Evolutionary conservation across 164 flowering plant genomes (phyloP), one percentile per base, ranked within the genome.

Genomic region (Cinnamomum micranthum): DNA sequence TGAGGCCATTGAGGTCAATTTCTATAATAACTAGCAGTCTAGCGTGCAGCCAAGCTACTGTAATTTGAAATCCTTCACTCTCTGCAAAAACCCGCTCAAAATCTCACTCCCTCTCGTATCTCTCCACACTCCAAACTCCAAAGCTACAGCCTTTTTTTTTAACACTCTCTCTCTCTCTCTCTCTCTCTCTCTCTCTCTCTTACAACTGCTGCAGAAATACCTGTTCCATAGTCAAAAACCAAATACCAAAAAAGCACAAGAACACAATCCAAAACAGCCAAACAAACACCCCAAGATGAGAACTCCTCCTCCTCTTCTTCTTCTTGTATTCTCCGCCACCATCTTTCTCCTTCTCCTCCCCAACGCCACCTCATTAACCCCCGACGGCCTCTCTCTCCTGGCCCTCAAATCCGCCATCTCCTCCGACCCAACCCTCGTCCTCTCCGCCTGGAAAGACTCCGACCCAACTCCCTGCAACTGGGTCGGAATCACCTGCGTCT

Each of bases 301-400:
- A 55, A 55, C 2, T 55, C 60, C 60, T 55, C 59, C 20, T 14
- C 60, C 0, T 52, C 19, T 52, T 52, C 41, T 58, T 65, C 78
- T 73, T 70, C 75, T 71, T 55, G 47, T 41, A 41, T 25, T 28
- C 52, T 52, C 73, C 31, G 35, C 23, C 11, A 20, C 24, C 65
- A 17, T 51, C 27, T 22, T 78, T 24, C 33, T 77, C 52, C 25
- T 82, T 73, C 31, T 23, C 65, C 25, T 75, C 65, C 23, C 75
- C 50, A 59, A 58, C 2, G 58, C 71, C 24, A 50, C 73, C 11
- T 81, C 92, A 10, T 87, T 92, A 68, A 95, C 82, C 84, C 77
- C 97, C 11, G 99, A 96, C 73, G 98, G 97, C 3, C 86, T 96
- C 50, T 82, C 98, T 2, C 97, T 96, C 62, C 89, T 96, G 15